These are phyloP conservation scores for Diphasiastrum complanatum DNA, from an alignment of 83 land plant species.

Conservation along the genomic window DNA sequence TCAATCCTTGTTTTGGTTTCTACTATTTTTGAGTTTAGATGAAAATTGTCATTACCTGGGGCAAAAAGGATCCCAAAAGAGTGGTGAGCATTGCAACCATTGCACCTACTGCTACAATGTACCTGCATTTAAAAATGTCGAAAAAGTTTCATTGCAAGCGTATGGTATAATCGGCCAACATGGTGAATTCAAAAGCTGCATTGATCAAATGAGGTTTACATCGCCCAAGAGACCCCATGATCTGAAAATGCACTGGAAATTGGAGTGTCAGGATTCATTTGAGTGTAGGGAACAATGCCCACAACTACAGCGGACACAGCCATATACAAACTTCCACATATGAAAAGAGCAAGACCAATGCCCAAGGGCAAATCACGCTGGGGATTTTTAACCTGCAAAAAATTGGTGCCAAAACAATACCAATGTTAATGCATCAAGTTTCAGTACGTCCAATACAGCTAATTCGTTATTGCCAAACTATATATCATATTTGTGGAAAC, in stretches of 20 bases:
- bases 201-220: constrained; percentile 38
- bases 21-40: background rate
- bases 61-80: constrained; percentile 91
- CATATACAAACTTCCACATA: constrained; percentile 81
- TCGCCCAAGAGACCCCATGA: constrained; percentile 92
- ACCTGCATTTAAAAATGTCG: constrained; percentile 34
- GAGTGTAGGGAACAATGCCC: constrained; percentile 79
- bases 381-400: constrained; percentile 81
- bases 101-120: constrained; percentile 77
- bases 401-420: no score
- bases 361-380: constrained; percentile 93
- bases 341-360: constrained; percentile 60
- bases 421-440: no score
- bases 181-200: background rate
- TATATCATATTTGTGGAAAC: no score
- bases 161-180: background rate
- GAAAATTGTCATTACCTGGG: constrained; percentile 52
- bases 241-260: constrained; percentile 83
- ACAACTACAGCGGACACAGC: constrained; percentile 83
- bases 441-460: no score
- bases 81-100: constrained; percentile 86
- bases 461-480: no score
- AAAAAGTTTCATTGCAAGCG: background rate
- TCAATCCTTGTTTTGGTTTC: background rate
- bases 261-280: constrained; percentile 95